Conservation (phyloP, 225 moss, liverwort and hornwort genomes). For the Polytrichum formosum region DNA sequence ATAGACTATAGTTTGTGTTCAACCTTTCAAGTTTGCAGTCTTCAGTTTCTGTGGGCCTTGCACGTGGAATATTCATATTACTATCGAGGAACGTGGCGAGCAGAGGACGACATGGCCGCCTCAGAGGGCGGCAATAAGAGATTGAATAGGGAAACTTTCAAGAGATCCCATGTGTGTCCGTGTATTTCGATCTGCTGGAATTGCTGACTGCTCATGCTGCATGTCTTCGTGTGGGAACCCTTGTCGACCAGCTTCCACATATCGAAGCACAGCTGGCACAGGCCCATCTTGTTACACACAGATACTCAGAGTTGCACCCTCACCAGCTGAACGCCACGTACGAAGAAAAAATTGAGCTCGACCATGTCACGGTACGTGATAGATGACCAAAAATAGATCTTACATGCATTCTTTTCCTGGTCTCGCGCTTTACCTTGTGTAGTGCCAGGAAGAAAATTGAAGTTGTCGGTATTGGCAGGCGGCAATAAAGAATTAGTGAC, state of each 20-base stretch:
- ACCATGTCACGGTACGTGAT: slow-evolving; percentile 65
- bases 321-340: slow-evolving; percentile 34
- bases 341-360: slow-evolving; percentile 58
- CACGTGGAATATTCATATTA: background rate
- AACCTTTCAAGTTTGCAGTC: no score
- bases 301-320: slow-evolving; percentile 34
- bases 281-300: slow-evolving; percentile 32
- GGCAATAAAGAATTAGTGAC: no score
- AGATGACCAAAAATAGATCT: background rate
- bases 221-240: slow-evolving; percentile 67
- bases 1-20: no score
- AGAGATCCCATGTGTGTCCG: no score
- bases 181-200: background rate
- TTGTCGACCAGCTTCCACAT: slow-evolving; percentile 57
- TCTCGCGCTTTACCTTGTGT: background rate
- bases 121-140: no score
- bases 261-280: slow-evolving; percentile 61
- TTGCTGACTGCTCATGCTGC: slow-evolving; percentile 64
- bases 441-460: background rate
- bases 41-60: no score
- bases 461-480: no score
- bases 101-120: no score
- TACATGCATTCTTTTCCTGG: background rate
- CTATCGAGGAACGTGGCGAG: no score
- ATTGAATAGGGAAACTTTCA: no score